Evolutionary conservation across 2,329 filamentous ascomycete genomes (phyloP), one percentile per base, ranked within the genome.

Genomic region (Cryoendolithus antarcticus): DNA sequence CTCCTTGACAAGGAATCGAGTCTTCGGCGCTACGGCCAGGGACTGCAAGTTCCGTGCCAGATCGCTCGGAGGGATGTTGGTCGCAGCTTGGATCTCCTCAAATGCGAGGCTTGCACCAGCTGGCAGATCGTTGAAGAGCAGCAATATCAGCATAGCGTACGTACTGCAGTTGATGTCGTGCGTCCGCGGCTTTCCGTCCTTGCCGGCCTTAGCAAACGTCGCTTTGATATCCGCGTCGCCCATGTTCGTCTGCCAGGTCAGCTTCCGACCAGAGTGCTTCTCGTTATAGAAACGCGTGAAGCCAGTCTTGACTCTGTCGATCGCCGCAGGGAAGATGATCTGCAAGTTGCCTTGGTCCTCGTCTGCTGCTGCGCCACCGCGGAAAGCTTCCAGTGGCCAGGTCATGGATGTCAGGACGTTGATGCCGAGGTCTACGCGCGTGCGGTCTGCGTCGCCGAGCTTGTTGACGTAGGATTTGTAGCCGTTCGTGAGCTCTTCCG

Each of bases 121-220:
- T 2, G 65, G 59, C 0, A 93, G 54, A 30, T 89, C 77, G 53
- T 96, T 96, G 70, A 96, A 98, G 0, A 94, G 74, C 33, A 93
- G 61, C 12, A 98, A 63, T 15, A 96, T 78, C 12, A 95, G 66
- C 83, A 96, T 94, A 51, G 80, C 86, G 57, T 91, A 91, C 0
- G 91, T 96, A 1, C 86, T 82, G 12, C 93, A 86, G 44, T 86
- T 94, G 40, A 98, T 68, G 52, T 98, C 91, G 55, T 96, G 89
- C 29, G 80, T 78, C 28, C 82, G 72, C 47, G 82, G 79, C 41
- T 72, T 75, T 2, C 78, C 75, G 9, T 77, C 74, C 52, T 86
- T 86, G 28, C 82, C 80, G 1, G 83, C 68, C 53, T 76, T 73
- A 28, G 81, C 79, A 62, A 98, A 80, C 30, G 77, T 67, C 45